Evolutionary conservation across 1,284 basidiomycete species (phyloP).

Genomic region (Ustilago vetiveriae): DNA sequence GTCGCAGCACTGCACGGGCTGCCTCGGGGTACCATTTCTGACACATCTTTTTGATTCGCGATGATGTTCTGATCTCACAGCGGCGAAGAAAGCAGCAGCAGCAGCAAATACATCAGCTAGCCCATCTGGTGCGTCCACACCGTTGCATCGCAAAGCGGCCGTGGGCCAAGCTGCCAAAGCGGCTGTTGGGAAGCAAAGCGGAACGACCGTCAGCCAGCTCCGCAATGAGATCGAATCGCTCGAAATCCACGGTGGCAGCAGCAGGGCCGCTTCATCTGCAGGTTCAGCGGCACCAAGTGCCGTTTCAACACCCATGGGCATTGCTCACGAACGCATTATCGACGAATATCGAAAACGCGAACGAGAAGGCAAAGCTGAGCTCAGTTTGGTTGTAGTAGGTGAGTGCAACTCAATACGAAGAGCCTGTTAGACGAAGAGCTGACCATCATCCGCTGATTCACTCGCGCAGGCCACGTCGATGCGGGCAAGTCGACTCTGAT

Average conservation of each 20-base stretch:
- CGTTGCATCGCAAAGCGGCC: constrained; percentile 41
- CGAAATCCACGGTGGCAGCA: constrained; percentile 35
- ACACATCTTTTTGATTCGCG: no score
- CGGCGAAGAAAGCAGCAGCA: constrained; percentile 43
- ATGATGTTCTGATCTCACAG: constrained; percentile 2
- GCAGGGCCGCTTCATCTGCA: constrained; percentile 41
- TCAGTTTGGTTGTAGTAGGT: constrained; percentile 89
- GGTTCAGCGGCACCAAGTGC: constrained; percentile 64
- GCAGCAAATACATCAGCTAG: constrained; percentile 33
- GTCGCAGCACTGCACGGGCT: not conserved
- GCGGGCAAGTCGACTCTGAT: constrained; percentile 98
- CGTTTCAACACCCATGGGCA: constrained; percentile 72
- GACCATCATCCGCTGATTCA: not conserved
- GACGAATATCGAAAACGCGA: constrained; percentile 78
- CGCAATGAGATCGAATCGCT: constrained; percentile 55
- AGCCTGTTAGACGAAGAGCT: not conserved
- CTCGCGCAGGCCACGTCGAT: constrained; percentile 85
- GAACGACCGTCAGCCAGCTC: constrained; percentile 56
- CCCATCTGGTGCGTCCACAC: constrained; percentile 45
- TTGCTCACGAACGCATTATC: constrained; percentile 84
- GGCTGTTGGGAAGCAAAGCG: constrained; percentile 67
- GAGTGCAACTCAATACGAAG: constrained; percentile 70
- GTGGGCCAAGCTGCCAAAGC: constrained; percentile 46
- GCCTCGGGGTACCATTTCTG: not conserved
- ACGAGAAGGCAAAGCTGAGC: constrained; percentile 74